Percentiles rank a stretch among this genome's conserved stretches.
These are phyloP conservation scores for Podila verticillata DNA, from an alignment of 192 early-diverging fungal genomes.

Conservation along the genomic window DNA sequence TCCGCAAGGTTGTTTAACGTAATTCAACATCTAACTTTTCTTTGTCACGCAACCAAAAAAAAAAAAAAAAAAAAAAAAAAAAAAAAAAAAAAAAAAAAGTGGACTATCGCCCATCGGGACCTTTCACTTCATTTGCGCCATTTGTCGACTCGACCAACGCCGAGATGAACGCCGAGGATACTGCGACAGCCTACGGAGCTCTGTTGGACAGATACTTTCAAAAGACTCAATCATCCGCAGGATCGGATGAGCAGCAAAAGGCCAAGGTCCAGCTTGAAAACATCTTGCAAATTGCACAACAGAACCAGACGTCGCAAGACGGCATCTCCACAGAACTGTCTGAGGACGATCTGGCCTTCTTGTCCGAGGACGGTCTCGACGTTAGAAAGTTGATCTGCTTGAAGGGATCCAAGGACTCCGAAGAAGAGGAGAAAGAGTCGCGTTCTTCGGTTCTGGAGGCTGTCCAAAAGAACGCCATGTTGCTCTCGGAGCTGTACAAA, in stretches of 20 bases:
- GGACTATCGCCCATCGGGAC: slow-evolving; percentile 57
- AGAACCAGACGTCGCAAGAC: slow-evolving; percentile 16
- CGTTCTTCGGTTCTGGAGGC: slow-evolving; percentile 12
- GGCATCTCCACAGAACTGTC: background rate
- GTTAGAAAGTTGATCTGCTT: slow-evolving; percentile 7
- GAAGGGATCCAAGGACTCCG: background rate
- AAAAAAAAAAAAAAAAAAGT: slow-evolving; percentile 47
- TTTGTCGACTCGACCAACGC: slow-evolving; percentile 59
- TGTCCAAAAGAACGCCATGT: slow-evolving; percentile 52
- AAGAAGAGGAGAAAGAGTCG: background rate
- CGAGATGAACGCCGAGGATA: slow-evolving; percentile 55
- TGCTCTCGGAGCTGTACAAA: slow-evolving; percentile 49
- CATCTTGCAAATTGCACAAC: slow-evolving; percentile 31
- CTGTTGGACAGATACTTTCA: slow-evolving; percentile 11
- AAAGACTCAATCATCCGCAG: slow-evolving; percentile 1
- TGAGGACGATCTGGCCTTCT: slow-evolving; percentile 18
- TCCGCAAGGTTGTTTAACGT: background rate
- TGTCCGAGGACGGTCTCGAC: slow-evolving; percentile 31
- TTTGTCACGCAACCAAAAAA: background rate
- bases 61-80: slow-evolving; percentile 29
- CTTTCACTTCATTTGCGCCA: slow-evolving; percentile 64
- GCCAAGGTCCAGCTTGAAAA: slow-evolving; percentile 24
- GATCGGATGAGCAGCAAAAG: slow-evolving; percentile 19
- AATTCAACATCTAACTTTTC: background rate
- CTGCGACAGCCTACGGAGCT: slow-evolving; percentile 33